Percentiles rank a stretch among this genome's conserved stretches.
phyloP scores from a whole-genome alignment of 2,329 filamentous ascomycete genomes.

The Botrytis galanthina region DNA sequence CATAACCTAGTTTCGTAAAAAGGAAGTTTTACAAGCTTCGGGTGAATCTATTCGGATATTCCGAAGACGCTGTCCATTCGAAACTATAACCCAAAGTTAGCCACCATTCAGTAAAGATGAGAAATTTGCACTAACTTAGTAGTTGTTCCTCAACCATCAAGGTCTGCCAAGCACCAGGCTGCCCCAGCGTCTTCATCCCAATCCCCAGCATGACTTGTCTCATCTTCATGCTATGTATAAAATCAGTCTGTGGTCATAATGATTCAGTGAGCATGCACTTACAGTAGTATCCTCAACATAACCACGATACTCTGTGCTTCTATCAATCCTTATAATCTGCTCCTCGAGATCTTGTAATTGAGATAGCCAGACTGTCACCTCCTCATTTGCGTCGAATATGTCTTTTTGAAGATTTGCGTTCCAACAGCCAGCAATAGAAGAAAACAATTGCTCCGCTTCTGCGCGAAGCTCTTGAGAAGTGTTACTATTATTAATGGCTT shows the following conservation, averaged over 20 bases:
- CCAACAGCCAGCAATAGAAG: not conserved
- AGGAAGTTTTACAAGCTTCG: not conserved
- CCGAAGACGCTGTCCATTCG: fast-evolving
- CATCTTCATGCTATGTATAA: not conserved
- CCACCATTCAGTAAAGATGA: not conserved
- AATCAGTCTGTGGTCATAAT: not conserved
- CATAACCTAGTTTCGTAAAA: not conserved
- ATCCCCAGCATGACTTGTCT: fast-evolving
- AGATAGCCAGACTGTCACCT: not conserved
- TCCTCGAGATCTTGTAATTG: not conserved
- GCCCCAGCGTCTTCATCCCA: fast-evolving
- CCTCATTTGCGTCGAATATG: not conserved
- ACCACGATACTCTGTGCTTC: not conserved
- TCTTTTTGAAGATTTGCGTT: fast-evolving
- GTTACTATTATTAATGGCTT: not conserved
- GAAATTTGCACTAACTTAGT: not conserved
- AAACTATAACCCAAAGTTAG: not conserved
- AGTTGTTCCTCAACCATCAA: not conserved
- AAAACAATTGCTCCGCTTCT: not conserved
- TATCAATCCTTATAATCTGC: not conserved
- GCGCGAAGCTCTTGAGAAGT: not conserved
- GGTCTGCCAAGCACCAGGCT: too few species aligned
- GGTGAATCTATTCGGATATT: fast-evolving
- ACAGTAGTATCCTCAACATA: not conserved
- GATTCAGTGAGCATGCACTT: not conserved